phyloP scores from a whole-genome alignment of 129 eudicot genomes.

The Lactuca sativa region DNA sequence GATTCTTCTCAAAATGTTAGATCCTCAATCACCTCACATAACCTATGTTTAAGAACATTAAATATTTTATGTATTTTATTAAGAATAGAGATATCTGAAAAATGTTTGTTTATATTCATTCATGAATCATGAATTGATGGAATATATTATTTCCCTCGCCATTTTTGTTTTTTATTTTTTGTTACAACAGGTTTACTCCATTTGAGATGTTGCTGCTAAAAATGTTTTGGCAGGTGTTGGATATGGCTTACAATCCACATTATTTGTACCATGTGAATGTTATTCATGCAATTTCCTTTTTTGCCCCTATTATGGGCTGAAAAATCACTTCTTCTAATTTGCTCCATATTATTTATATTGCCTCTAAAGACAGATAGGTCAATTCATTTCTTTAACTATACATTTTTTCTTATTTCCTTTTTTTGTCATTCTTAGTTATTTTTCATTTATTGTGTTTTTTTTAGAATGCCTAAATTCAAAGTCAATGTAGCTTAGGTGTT shows the following conservation, averaged over 20 bases:
- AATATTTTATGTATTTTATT: conserved; percentile 1
- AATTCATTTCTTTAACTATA: neutral
- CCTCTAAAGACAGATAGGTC: conserved; percentile 75
- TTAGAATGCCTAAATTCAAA: conserved; percentile 87
- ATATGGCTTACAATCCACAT: conserved; percentile 75
- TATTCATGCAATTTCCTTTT: conserved; percentile 70
- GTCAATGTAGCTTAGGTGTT: conserved; percentile 85
- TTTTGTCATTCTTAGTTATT: neutral
- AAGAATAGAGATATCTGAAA: conserved; percentile 58
- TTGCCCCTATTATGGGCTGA: conserved; percentile 91
- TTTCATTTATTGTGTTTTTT: conserved; percentile 5
- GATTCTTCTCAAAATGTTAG: conserved; percentile 99
- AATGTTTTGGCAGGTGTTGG: conserved; percentile 71
- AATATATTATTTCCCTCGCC: neutral
- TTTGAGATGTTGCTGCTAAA: conserved; percentile 93
- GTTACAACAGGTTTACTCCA: conserved; percentile 66
- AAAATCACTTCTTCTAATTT: conserved; percentile 80
- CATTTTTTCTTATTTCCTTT: neutral
- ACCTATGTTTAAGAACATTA: conserved; percentile 95
- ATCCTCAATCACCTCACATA: conserved; percentile 96
- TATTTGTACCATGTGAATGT: conserved; percentile 84
- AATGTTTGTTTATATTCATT: neutral
- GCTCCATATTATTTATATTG: conserved; percentile 72
- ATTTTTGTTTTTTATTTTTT: neutral
- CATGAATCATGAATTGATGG: conserved; percentile 11